phyloP scores from a whole-genome alignment of 2,329 filamentous ascomycete genomes.

The Pezicula neosporulosa region DNA sequence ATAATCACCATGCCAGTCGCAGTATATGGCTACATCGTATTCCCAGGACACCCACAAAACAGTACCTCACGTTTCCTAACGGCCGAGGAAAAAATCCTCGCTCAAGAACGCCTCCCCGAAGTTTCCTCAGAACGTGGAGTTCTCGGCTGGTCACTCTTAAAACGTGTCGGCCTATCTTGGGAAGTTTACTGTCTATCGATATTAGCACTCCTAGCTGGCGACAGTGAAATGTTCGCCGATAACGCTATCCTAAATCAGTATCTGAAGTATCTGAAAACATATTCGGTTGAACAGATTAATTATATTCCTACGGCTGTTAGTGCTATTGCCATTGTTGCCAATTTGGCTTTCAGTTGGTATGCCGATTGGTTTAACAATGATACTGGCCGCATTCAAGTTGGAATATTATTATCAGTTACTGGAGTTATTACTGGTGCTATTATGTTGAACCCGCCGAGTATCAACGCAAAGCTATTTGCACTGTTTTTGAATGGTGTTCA shows the following conservation, averaged over 20 bases:
- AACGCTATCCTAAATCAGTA: no score
- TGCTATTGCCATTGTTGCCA: background rate
- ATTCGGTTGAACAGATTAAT: constrained; percentile 4
- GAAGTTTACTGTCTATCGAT: no score
- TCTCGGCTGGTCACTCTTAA: background rate
- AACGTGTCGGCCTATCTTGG: background rate
- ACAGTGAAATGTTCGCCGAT: no score
- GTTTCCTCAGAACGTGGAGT: background rate
- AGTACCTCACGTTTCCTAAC: constrained; percentile 13
- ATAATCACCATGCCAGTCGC: constrained; percentile 50
- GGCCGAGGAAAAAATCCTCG: background rate
- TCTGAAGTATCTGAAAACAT: constrained; percentile 20
- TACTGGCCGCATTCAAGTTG: no score
- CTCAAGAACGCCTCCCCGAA: background rate
- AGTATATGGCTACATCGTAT: constrained; percentile 43
- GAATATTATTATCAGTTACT: no score
- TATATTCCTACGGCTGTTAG: background rate
- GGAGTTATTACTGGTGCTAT: no score
- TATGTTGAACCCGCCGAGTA: no score
- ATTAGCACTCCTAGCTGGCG: no score
- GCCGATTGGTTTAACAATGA: no score
- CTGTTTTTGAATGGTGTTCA: no score
- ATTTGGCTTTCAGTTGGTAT: no score
- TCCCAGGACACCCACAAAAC: constrained; percentile 33
- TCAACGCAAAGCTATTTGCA: no score